These are phyloP conservation scores for Mycena venus DNA, from an alignment of 768 basidiomycete species.

Conservation along the genomic window DNA sequence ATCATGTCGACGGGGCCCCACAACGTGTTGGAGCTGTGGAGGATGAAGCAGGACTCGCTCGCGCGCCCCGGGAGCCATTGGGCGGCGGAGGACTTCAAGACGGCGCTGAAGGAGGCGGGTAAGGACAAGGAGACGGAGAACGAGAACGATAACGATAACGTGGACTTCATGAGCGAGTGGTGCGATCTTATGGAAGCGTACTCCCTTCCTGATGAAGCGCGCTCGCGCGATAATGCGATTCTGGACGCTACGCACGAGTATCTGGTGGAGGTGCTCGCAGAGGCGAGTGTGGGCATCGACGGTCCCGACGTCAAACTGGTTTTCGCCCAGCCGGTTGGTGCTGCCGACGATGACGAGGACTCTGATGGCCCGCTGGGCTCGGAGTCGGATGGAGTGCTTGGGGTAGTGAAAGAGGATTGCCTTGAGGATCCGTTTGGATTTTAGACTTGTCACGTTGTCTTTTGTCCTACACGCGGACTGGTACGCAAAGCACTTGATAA, in stretches of 20 bases:
- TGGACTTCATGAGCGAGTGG: constrained; percentile 17
- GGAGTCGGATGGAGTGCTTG: not conserved
- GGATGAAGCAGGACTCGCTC: not conserved
- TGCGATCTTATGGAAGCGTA: constrained; percentile 4
- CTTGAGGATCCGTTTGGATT: not conserved
- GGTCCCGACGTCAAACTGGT: too few relatives aligned
- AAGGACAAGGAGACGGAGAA: not conserved
- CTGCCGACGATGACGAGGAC: too few relatives aligned
- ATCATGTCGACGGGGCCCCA: constrained; percentile 10
- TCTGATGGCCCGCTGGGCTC: not conserved
- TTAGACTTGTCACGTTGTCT: not conserved
- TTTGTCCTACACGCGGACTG: not conserved
- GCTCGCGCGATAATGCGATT: not conserved
- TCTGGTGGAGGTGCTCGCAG: not conserved
- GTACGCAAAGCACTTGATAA: too few relatives aligned
- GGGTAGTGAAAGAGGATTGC: not conserved
- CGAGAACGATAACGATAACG: not conserved
- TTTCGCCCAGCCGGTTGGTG: too few relatives aligned
- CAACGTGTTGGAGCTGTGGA: constrained; percentile 11
- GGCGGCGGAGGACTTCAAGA: not conserved
- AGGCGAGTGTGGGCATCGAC: too few relatives aligned
- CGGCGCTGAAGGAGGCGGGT: not conserved
- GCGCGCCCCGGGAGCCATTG: not conserved
- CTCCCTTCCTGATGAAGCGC: not conserved
- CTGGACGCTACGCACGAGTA: not conserved